A percentile compares a stretch with the other conserved stretches of the same genome.
Evolutionary conservation across 2,329 filamentous ascomycete species (phyloP).

Genomic region (Ophiosphaerella korrae): DNA sequence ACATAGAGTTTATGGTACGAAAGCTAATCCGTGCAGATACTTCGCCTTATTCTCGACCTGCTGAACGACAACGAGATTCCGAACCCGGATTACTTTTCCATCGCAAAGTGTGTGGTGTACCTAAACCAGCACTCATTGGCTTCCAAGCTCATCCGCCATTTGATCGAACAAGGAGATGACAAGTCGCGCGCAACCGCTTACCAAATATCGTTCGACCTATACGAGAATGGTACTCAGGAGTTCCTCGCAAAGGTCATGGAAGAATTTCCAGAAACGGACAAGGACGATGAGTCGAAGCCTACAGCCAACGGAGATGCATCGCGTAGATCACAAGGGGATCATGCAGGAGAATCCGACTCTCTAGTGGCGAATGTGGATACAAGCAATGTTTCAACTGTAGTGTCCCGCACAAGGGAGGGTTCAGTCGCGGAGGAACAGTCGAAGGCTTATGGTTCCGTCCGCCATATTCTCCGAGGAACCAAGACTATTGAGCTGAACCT

Average conservation of each 20-base stretch:
- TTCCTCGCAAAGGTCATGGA: constrained; percentile 90
- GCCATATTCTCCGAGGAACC: constrained; percentile 77
- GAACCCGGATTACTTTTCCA: constrained; percentile 94
- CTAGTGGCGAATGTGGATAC: constrained; percentile 61
- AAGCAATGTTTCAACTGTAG: constrained; percentile 58
- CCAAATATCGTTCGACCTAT: constrained; percentile 96
- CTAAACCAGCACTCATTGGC: constrained; percentile 91
- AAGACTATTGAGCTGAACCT: constrained; percentile 94
- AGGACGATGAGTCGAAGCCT: constrained; percentile 53
- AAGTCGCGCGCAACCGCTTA: constrained; percentile 86
- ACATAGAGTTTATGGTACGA: neutral
- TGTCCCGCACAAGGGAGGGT: constrained; percentile 51
- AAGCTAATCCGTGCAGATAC: constrained; percentile 61
- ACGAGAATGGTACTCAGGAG: constrained; percentile 98
- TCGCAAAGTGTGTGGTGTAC: constrained; percentile 96
- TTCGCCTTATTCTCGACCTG: constrained; percentile 92
- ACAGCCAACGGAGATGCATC: constrained; percentile 48
- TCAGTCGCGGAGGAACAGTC: constrained; percentile 55
- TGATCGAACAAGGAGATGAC: constrained; percentile 79
- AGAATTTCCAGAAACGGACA: constrained; percentile 65
- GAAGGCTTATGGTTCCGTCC: constrained; percentile 62
- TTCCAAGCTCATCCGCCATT: constrained; percentile 78
- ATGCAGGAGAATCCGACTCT: constrained; percentile 63
- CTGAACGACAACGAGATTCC: constrained; percentile 91
- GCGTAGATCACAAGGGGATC: constrained; percentile 44